These are phyloP conservation scores for Protea cynaroides DNA, from an alignment of 164 flowering plant species.

Conservation along the genomic window DNA sequence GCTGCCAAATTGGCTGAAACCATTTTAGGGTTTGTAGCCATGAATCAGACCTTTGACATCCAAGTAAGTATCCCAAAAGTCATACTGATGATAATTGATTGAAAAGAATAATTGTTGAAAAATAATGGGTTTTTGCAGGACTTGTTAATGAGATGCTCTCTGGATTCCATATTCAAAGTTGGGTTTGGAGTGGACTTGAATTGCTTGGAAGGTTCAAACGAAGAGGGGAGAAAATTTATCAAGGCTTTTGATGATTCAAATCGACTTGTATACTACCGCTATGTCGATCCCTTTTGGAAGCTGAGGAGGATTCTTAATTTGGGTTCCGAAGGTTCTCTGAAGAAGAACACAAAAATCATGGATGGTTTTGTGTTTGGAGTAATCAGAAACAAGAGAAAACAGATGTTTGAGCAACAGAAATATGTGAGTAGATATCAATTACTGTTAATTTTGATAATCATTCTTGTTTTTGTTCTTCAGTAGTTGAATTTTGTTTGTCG, in stretches of 20 bases:
- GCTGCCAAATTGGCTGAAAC: conserved; percentile 35
- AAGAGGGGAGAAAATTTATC: conserved; percentile 49
- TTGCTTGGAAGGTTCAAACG: background rate
- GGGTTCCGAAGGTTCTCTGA: conserved; percentile 51
- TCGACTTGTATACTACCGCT: conserved; percentile 35
- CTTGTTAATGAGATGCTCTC: conserved; percentile 47
- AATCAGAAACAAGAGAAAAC: conserved; percentile 11
- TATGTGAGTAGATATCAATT: no score
- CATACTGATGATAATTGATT: no score
- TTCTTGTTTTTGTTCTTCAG: no score
- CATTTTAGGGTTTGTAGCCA: conserved; percentile 29
- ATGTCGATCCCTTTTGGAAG: conserved; percentile 64
- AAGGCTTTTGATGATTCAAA: conserved; percentile 51
- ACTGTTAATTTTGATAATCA: no score
- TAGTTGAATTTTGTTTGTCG: background rate
- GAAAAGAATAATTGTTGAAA: background rate
- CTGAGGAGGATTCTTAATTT: conserved; percentile 50
- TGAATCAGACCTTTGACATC: conserved; percentile 30
- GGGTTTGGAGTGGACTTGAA: no score
- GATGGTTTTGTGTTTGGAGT: conserved; percentile 12
- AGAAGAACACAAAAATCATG: conserved; percentile 32
- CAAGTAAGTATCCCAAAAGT: conserved; percentile 28
- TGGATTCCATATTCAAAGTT: no score
- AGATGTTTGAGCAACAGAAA: conserved; percentile 13
- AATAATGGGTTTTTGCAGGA: conserved; percentile 27